Base-by-base conservation (phyloP, 805 yeast genomes). In the Suhomyces faveliae region DNA sequence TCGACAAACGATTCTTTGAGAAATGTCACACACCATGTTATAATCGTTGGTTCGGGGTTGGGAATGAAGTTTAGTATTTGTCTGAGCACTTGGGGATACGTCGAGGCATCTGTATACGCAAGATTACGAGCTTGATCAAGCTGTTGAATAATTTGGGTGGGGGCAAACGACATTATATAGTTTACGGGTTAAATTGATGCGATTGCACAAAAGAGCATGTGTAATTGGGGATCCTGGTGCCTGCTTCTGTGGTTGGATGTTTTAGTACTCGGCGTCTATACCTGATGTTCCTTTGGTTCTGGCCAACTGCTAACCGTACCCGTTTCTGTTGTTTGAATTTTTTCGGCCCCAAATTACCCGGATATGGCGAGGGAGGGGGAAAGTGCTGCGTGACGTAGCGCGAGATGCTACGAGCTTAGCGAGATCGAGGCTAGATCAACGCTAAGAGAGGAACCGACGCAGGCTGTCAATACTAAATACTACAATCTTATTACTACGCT, bases 51-150 rank as follows among this genome's bases (percentile, higher is more conserved):
- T 42, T 68, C 71, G 7, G 70, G 70, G 54, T 69, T 67, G 25
- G 58, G 58, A 22, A 62, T 61, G 50, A 73, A 67, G 46, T 67
- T 67, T 42, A 74, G 60, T 42, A 73, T 68, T 44, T 71, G 76
- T 37, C 75, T 70, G n/a, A 76, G 61, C 29, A 73, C 76, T 52
- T 69, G 74, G 5, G 73, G 70, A 50, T 68, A 67, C n/a, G 66
- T 60, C 25, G 59, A 63, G 5, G 55, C 55, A 43, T 58, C 62
- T 17, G 64, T 49, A 35, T 64, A 58, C 4, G 75, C 76, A 42
- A 68, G 57, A 20, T 60, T 58, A 24, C 64, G 61, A 10, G 78
- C 78, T 54, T 70, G 72, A 47, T 70, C 59, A 15, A 73, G 60
- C 50, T 69, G 74, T 35, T 49, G 59, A 38, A 62, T 50, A 29